A percentile compares a stretch with the other conserved stretches of the same genome.
Conservation (phyloP, 257 asterid genomes). For the Jaltomata sinuosa region DNA sequence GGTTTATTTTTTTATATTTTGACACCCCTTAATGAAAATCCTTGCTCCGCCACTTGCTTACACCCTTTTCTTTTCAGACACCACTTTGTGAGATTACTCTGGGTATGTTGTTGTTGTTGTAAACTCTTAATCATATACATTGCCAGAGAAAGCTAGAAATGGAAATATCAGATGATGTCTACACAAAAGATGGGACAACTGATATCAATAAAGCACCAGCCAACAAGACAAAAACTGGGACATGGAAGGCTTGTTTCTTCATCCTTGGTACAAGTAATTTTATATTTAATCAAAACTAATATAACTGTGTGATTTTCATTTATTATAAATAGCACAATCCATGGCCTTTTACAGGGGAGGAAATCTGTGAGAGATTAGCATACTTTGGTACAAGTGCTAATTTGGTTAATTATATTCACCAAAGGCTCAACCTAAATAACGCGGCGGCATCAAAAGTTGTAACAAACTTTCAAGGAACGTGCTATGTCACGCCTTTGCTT, state of each 20-base stretch:
- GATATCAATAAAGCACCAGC: neutral
- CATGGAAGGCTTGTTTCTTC: neutral
- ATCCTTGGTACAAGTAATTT: neutral
- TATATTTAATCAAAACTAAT: neutral
- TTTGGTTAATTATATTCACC: neutral
- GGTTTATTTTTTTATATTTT: too few species aligned
- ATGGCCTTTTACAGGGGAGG: neutral
- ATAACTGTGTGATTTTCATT: neutral
- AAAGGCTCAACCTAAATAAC: neutral
- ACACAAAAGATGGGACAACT: neutral
- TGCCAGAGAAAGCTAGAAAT: neutral
- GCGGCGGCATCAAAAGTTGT: neutral
- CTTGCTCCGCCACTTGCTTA: too few species aligned
- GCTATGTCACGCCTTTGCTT: neutral
- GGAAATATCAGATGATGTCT: neutral
- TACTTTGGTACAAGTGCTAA: neutral
- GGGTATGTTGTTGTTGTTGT: neutral
- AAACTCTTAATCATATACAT: neutral
- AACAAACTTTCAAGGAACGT: neutral
- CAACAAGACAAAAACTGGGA: neutral
- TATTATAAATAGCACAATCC: neutral
- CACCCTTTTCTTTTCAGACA: too few species aligned
- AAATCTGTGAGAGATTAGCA: neutral
- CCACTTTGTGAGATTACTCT: too few species aligned
- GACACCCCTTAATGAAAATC: too few species aligned